Evolutionary conservation across 257 asterid genomes (phyloP), one percentile per base, ranked within the genome.

Genomic region (Nyctanthes arbortristis): DNA sequence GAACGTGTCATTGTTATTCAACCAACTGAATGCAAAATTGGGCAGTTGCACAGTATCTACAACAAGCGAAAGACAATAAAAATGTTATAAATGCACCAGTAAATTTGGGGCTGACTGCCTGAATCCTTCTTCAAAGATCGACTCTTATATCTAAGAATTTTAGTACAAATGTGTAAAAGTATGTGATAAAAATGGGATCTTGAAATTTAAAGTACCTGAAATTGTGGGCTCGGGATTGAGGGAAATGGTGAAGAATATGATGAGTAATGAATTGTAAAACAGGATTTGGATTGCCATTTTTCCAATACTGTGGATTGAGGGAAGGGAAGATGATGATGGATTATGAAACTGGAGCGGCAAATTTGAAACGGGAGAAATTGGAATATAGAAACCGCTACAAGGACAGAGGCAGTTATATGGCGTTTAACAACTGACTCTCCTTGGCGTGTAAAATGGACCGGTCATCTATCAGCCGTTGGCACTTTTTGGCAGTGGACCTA

Each of bases 11-110:
- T 75, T 64, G 34, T 85, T 73, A 24, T 84, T 68, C 68, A 64
- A 56, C 98, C 97, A 93, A 89, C 96, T 73, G 87, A 93, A 93
- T 2, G 88, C 87, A 25, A 93, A 93, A 34, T 67, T 80, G 7
- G 96, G 92, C 75, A 79, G 13, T 61, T 57, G 8, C n/a, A 35
- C 22, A 54, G 45, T 61, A 32, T 88, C 95, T 84, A 81, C 77
- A 64, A 59, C 64, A 69, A 18, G 18, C 35, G 14, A 39, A 35
- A 30, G 4, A n/a, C n/a, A n/a, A 33, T 8, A 7, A 0, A 14
- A 49, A 31, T 11, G 7, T 25, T n/a, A n/a, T 20, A 14, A 11
- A 20, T 52, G 30, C 9, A 52, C 30, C 1, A 7, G 3, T 52
- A 52, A 52, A 22, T 39, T 39, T 39, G 1, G 16, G n/a, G n/a